Conservation (phyloP, 2,329 filamentous ascomycete genomes). For the Didymellaceae sp. region DNA sequence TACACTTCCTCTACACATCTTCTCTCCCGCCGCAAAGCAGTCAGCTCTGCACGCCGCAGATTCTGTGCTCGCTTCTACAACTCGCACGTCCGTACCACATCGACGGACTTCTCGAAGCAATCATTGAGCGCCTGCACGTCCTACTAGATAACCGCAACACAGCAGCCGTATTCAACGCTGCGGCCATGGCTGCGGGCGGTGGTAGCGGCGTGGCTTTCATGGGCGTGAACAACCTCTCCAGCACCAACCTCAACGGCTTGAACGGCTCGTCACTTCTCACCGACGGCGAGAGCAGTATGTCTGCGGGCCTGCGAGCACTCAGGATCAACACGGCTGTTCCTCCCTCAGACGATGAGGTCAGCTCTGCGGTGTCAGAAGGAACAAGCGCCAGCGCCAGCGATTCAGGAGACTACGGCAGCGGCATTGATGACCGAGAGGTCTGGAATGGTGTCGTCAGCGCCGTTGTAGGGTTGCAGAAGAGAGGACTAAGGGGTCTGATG, state of each 20-base stretch:
- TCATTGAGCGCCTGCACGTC: conserved; percentile 87
- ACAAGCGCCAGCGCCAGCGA: conserved; percentile 43
- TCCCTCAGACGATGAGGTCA: conserved; percentile 44
- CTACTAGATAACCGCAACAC: conserved; percentile 92
- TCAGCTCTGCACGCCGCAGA: conserved; percentile 87
- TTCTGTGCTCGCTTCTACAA: conserved; percentile 92
- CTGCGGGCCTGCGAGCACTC: conserved; percentile 48
- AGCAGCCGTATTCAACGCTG: conserved; percentile 96
- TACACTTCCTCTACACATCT: conserved; percentile 94
- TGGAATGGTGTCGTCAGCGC: conserved; percentile 85
- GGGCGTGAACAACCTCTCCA: conserved; percentile 37
- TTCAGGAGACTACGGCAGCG: conserved; percentile 44
- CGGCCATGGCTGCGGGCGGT: conserved; percentile 95
- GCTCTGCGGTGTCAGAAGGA: conserved; percentile 39
- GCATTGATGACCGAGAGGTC: conserved; percentile 63
- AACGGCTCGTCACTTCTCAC: conserved; percentile 29
- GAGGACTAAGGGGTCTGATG: conserved; percentile 90
- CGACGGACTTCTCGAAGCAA: conserved; percentile 89
- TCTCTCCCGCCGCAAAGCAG: conserved; percentile 79
- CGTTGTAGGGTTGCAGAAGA: conserved; percentile 94
- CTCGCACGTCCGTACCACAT: conserved; percentile 92
- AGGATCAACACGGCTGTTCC: conserved; percentile 59
- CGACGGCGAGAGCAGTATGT: conserved; percentile 37
- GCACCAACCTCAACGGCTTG: conserved; percentile 31
- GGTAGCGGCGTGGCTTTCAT: conserved; percentile 78